Conservation (phyloP, 768 basidiomycete genomes). For the Macrocybe gigantea region DNA sequence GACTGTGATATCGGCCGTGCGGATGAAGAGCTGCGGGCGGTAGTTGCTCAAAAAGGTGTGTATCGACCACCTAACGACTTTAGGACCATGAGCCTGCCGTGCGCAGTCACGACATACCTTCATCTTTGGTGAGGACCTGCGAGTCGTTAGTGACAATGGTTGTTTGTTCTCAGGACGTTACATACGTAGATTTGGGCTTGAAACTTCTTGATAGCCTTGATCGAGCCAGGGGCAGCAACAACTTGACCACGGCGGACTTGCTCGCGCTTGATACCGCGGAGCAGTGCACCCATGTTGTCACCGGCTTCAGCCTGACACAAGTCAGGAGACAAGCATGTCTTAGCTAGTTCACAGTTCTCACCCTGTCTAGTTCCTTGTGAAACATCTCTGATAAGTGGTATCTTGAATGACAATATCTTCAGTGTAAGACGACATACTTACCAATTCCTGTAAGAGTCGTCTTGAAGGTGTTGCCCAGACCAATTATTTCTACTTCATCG, state of each 20-base stretch:
- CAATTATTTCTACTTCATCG: constrained; percentile 89
- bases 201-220: constrained; percentile 95
- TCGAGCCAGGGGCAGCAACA: constrained; percentile 80
- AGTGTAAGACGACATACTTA: constrained; percentile 23
- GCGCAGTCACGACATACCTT: constrained; percentile 34
- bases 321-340: background rate
- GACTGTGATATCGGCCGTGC: constrained; percentile 91
- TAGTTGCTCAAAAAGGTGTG: constrained; percentile 90
- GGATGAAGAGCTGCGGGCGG: constrained; percentile 91
- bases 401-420: background rate
- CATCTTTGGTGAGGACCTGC: constrained; percentile 82
- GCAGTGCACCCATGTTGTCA: constrained; percentile 97
- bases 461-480: constrained; percentile 76
- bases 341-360: constrained; percentile 24
- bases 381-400: constrained; percentile 75
- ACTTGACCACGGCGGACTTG: constrained; percentile 93
- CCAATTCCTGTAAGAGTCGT: constrained; percentile 94
- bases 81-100: constrained; percentile 1
- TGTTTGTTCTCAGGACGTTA: constrained; percentile 1
- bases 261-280: constrained; percentile 96
- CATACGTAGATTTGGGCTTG: constrained; percentile 85
- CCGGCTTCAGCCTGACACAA: constrained; percentile 80
- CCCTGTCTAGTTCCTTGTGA: constrained; percentile 98
- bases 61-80: constrained; percentile 59
- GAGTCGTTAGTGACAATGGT: constrained; percentile 1